phyloP scores from a whole-genome alignment of 1,284 basidiomycete genomes.

The Ganoderma boninense region DNA sequence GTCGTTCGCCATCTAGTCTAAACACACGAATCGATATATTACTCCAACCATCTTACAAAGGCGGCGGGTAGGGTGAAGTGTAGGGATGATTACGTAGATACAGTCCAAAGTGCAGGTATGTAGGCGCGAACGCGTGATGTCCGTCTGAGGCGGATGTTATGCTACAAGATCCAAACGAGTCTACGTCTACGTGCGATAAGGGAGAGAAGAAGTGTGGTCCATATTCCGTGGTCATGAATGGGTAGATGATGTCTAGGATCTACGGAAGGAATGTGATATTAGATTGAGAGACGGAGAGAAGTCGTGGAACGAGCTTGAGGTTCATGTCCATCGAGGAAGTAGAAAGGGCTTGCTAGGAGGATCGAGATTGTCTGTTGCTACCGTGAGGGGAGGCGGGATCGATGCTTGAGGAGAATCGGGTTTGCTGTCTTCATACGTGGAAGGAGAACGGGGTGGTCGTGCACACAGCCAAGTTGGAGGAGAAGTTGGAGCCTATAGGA shows the following conservation, averaged over 20 bases:
- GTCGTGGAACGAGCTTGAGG: background rate
- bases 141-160: conserved; percentile 10
- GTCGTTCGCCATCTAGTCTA: background rate
- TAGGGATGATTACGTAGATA: conserved; percentile 15
- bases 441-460: conserved; percentile 18
- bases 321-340: background rate
- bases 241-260: background rate
- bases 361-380: conserved; percentile 17
- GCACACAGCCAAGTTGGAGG: conserved; percentile 47
- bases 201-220: background rate
- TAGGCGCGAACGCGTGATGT: too few species aligned
- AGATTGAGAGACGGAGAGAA: background rate
- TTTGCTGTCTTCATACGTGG: background rate
- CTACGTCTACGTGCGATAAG: conserved; percentile 18
- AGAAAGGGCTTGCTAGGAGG: background rate
- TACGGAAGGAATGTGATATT: conserved; percentile 16
- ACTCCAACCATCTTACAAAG: conserved; percentile 7
- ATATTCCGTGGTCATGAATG: background rate
- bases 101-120: conserved; percentile 14
- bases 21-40: background rate
- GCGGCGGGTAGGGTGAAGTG: background rate
- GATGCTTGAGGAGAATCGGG: background rate
- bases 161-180: conserved; percentile 24
- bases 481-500: conserved; percentile 46
- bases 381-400: conserved; percentile 2